phyloP scores from a whole-genome alignment of 306 rosid genomes.

The Nissolia schottii region DNA sequence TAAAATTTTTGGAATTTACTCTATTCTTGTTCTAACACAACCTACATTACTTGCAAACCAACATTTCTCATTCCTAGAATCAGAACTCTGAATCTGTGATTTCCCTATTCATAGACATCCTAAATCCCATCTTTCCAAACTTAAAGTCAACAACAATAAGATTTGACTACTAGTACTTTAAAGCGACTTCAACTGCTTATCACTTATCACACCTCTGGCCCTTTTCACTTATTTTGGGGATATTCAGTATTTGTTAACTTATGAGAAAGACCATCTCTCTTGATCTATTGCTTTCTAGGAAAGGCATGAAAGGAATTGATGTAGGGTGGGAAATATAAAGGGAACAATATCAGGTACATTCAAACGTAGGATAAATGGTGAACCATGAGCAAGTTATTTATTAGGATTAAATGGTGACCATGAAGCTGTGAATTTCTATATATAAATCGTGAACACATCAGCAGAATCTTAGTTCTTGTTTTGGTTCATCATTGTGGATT shows the following conservation, averaged over 20 bases:
- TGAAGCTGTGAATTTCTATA: not conserved
- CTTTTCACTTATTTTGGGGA: not conserved
- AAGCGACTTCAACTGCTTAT: not conserved
- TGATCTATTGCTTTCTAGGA: not conserved
- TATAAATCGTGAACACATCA: not conserved
- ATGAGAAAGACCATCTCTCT: not conserved
- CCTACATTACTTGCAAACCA: not conserved
- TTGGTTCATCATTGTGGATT: constrained; percentile 15
- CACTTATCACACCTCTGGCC: not conserved
- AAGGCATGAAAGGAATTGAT: not conserved
- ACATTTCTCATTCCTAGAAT: not conserved
- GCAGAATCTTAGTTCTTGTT: not conserved
- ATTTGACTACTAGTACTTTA: not conserved
- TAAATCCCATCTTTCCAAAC: not conserved
- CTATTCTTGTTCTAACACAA: not conserved
- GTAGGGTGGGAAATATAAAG: not conserved
- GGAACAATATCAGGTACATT: not conserved
- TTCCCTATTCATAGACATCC: not conserved
- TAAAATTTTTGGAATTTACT: not conserved
- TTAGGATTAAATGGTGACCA: not conserved
- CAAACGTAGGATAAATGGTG: not conserved
- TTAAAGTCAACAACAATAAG: not conserved
- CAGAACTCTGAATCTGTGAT: not conserved
- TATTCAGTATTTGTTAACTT: not conserved
- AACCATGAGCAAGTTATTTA: not conserved